Evolutionary conservation across 2,329 filamentous ascomycete species (phyloP).

Genomic region (Colletotrichum sp.): DNA sequence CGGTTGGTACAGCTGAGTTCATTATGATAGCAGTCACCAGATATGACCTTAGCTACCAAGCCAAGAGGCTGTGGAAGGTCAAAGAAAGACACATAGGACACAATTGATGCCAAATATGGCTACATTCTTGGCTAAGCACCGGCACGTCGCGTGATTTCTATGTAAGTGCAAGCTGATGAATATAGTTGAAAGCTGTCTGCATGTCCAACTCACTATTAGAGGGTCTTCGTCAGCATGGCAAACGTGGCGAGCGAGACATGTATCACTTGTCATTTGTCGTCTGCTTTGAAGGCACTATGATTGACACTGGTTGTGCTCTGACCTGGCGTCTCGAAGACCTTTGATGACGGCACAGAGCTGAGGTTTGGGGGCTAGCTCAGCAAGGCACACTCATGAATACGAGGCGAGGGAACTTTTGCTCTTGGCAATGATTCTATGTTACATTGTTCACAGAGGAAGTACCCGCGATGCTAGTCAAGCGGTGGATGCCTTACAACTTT

Average conservation of each 20-base stretch:
- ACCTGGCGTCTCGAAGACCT: not conserved
- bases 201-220: not conserved
- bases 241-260: not conserved
- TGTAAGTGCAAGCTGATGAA: not conserved
- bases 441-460: not conserved
- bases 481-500: not conserved
- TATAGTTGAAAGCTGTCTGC: not conserved
- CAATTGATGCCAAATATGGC: not conserved
- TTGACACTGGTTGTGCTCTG: not conserved
- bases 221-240: not conserved
- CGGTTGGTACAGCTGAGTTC: not conserved
- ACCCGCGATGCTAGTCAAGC: not conserved
- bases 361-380: not conserved
- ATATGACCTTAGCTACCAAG: not conserved
- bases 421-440: not conserved
- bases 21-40: not conserved
- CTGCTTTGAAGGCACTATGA: not conserved
- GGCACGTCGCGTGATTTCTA: not conserved
- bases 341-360: not conserved
- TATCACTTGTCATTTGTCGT: not conserved
- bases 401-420: not conserved
- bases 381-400: not conserved
- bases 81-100: not conserved
- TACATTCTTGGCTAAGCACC: rapidly evolving
- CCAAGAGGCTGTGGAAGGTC: not conserved